These are phyloP conservation scores for Wallacemonas sp. DNA, from an alignment of 208 protist genomes.

Conservation along the genomic window DNA sequence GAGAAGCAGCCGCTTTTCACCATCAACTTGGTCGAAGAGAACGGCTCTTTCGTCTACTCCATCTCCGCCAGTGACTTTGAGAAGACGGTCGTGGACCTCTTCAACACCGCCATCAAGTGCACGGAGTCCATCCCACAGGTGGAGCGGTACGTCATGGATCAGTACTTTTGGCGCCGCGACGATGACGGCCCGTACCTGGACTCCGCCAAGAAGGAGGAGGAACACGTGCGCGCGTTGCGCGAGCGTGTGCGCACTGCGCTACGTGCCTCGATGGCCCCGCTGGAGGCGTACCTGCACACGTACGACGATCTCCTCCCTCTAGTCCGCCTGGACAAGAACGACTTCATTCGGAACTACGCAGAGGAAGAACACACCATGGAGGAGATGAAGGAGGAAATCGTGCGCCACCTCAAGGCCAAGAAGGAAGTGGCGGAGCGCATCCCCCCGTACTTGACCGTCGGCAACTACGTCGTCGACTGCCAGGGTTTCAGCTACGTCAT, in stretches of 20 bases:
- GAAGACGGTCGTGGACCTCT: constrained; percentile 81
- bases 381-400: constrained; percentile 92
- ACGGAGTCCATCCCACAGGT: constrained; percentile 91
- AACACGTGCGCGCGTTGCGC: constrained; percentile 72
- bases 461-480: constrained; percentile 95
- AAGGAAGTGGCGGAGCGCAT: constrained; percentile 87
- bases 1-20: constrained; percentile 94
- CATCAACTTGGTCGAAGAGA: constrained; percentile 81
- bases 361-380: constrained; percentile 83
- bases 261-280: constrained; percentile 67
- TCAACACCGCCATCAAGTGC: constrained; percentile 86
- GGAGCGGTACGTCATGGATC: constrained; percentile 92
- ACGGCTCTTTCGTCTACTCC: constrained; percentile 85
- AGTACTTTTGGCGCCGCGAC: constrained; percentile 93
- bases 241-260: constrained; percentile 64
- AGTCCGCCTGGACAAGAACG: constrained; percentile 80
- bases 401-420: constrained; percentile 87
- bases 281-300: constrained; percentile 83
- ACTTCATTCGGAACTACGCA: constrained; percentile 86
- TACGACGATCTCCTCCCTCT: constrained; percentile 92
- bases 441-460: constrained; percentile 89
- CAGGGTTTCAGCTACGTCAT: constrained; percentile 92
- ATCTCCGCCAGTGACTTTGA: constrained; percentile 88
- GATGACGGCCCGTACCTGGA: constrained; percentile 90
- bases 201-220: constrained; percentile 84